A percentile compares a stretch with the other conserved stretches of the same genome.
Conservation (phyloP, 495 filamentous ascomycete species). For the Immersiella caudata region DNA sequence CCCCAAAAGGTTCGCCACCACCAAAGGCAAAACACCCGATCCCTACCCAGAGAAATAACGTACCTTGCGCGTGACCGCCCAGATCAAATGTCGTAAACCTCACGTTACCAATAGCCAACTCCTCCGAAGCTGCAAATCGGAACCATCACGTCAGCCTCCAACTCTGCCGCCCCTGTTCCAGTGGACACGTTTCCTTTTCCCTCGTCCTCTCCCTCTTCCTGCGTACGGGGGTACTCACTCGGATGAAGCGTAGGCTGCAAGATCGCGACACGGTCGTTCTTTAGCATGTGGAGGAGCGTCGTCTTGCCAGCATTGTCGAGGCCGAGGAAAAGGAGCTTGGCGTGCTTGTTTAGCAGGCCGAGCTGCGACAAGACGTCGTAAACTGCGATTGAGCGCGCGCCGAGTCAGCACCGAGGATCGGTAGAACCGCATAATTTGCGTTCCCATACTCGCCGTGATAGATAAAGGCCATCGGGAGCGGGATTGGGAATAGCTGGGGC, state of each 20-base stretch:
- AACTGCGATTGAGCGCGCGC: conserved; percentile 56
- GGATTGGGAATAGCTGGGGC: not conserved
- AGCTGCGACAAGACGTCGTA: conserved; percentile 89
- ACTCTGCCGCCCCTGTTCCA: conserved; percentile 18
- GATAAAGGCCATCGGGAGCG: not conserved
- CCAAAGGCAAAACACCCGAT: not conserved
- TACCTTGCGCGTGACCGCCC: conserved; percentile 95
- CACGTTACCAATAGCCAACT: conserved; percentile 93
- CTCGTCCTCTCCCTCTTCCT: conserved; percentile 9
- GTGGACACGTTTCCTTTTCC: conserved; percentile 12
- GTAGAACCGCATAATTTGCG: not conserved
- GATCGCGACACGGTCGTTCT: conserved; percentile 96
- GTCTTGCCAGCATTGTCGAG: conserved; percentile 99
- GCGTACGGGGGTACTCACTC: conserved; percentile 55
- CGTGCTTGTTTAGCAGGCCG: conserved; percentile 94
- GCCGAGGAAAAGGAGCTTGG: conserved; percentile 89
- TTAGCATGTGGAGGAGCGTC: conserved; percentile 87
- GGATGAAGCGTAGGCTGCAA: conserved; percentile 88
- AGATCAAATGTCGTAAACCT: conserved; percentile 98
- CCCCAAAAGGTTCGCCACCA: not conserved
- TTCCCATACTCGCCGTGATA: not conserved
- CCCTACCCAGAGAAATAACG: conserved; percentile 28
- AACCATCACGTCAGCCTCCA: conserved; percentile 26
- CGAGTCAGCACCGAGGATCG: conserved; percentile 29
- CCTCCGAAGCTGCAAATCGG: conserved; percentile 74